These are phyloP conservation scores for Fusarium camptoceras DNA, from an alignment of 2,329 filamentous ascomycete genomes.

Conservation along the genomic window DNA sequence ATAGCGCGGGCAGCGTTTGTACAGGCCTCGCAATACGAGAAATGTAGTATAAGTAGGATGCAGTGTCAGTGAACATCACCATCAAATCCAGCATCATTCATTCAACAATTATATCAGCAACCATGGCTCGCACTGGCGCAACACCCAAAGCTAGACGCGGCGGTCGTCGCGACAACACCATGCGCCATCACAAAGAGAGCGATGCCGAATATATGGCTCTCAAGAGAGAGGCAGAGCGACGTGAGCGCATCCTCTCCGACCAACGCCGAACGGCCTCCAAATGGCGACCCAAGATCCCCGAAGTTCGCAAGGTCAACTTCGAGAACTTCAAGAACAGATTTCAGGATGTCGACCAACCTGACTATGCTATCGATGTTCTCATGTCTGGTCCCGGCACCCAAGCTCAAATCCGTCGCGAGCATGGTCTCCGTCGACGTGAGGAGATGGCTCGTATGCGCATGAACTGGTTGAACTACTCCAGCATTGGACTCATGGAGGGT, in stretches of 20 bases:
- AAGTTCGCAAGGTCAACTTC: conserved; percentile 56
- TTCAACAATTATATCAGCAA: neutral
- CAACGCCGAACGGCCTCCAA: conserved; percentile 52
- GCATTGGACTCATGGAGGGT: neutral
- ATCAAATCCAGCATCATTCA: neutral
- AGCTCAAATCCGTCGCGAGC: conserved; percentile 55
- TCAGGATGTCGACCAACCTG: conserved; percentile 49
- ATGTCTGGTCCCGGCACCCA: conserved; percentile 51
- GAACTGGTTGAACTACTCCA: conserved; percentile 42
- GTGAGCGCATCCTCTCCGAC: conserved; percentile 53
- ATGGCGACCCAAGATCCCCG: conserved; percentile 56
- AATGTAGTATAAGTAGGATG: conserved; percentile 1
- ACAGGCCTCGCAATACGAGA: neutral
- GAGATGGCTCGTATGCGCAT: conserved; percentile 51
- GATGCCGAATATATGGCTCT: conserved; percentile 48
- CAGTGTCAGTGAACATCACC: too few relatives aligned
- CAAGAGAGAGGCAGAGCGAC: conserved; percentile 53
- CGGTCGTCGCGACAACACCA: conserved; percentile 15
- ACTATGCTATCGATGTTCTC: conserved; percentile 57
- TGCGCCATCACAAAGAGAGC: conserved; percentile 42
- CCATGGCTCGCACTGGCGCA: conserved; percentile 36
- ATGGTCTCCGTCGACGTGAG: conserved; percentile 52
- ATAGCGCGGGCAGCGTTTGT: neutral
- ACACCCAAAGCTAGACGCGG: conserved; percentile 8
- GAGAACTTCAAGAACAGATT: conserved; percentile 60